Evolutionary conservation across 495 filamentous ascomycete genomes (phyloP), one percentile per base, ranked within the genome.

Genomic region (Aspergillus carlsbadensis): DNA sequence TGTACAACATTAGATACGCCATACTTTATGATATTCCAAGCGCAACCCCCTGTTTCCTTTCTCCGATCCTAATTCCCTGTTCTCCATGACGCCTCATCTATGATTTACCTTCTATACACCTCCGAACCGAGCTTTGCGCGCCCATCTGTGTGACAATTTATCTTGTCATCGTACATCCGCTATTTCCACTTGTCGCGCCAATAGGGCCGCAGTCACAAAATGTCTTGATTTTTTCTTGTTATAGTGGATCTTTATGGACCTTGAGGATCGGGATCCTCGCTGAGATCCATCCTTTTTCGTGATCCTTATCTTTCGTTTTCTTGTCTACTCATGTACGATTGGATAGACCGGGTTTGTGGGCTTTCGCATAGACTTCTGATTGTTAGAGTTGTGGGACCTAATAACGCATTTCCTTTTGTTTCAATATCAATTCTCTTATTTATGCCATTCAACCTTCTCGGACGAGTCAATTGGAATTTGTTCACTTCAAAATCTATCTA

Each of bases 11-110:
- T 54, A 57, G 40, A 54, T 53, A 56, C 54, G 57, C 51, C 47
- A 41, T 47, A 48, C 34, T 48, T 50, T 56, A 57, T 63, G 57
- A 70, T 53, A 61, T 59, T 62, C 54, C 36, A 47, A 54, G 43
- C 44, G 55, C 56, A 46, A 58, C 45, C 20, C n/a, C 29, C 26
- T 29, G 26, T 47, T 52, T 42, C 43, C 41, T 43, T 46, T 42
- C 22, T 41, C 50, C 40, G 54, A 47, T 61, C 42, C 8, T 42
- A 20, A 60, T 63, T 57, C 46, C 46, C 59, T 42, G 51, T 52
- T 56, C 45, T 35, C 18, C 43, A 33, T 61, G 51, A 65, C 51
- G 60, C 60, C 34, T 24, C 34, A n/a, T 36, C 47, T 14, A 50
- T 11, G 33, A 50, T 29, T 29, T 8, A n/a, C 57, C 40, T 53